phyloP scores from a whole-genome alignment of 768 basidiomycete species.

The Mycena epipterygia region DNA sequence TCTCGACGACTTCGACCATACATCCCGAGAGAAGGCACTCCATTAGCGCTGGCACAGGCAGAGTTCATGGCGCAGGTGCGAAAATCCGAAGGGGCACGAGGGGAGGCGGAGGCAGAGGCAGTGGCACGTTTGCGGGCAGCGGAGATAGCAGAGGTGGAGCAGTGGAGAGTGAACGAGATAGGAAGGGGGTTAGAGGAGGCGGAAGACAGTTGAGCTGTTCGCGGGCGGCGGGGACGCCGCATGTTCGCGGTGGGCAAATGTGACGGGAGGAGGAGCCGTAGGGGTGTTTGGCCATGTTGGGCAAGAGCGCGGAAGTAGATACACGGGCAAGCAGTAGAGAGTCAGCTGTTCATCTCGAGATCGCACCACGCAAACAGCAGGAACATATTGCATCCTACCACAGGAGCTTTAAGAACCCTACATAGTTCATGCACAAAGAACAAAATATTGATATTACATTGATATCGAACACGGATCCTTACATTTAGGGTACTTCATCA shows the following conservation, averaged over 20 bases:
- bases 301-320: too few species aligned
- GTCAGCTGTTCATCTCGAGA: too few species aligned
- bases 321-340: too few species aligned
- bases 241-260: not conserved
- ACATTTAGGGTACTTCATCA: too few species aligned
- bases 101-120: not conserved
- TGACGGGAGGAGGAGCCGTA: too few species aligned
- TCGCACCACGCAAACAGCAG: too few species aligned
- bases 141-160: conserved; percentile 8
- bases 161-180: not conserved
- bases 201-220: not conserved
- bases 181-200: not conserved
- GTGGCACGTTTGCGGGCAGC: not conserved
- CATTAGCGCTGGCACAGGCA: conserved; percentile 9
- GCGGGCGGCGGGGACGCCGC: conserved; percentile 6
- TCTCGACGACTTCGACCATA: conserved; percentile 15
- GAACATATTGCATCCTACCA: too few species aligned
- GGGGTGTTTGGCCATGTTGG: too few species aligned
- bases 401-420: too few species aligned
- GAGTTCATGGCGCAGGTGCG: not conserved
- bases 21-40: conserved; percentile 19
- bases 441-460: too few species aligned
- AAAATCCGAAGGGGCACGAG: not conserved
- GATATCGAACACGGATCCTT: too few species aligned
- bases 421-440: too few species aligned